Base-by-base conservation (phyloP, 768 basidiomycete genomes). In the Hypholoma sublateritium region DNA sequence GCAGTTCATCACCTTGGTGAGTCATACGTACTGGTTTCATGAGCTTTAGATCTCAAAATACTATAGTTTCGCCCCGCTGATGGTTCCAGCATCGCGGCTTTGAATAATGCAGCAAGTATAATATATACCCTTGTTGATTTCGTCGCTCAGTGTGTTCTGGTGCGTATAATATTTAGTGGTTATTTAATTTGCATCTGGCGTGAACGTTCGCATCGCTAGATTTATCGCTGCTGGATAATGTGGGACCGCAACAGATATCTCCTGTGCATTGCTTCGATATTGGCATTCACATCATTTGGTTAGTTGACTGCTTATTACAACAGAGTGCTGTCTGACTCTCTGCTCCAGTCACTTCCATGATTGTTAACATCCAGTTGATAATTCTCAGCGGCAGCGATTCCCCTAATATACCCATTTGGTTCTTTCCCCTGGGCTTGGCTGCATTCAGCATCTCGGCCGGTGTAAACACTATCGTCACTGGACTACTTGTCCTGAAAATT, bases 151-250 rank as follows among this genome's bases (percentile, higher is more conserved):
- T 43, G 57, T 32, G 51, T 58, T 13, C 37, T 58, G 35, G 57
- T 58, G 43, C 11, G 55, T 43, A 25, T 21, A 6, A 12, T 54
- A 28, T 21, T 14, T 13, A 24, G 12, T 16, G 24, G 4, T n/a
- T 17, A 24, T 13, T 34, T 5, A 16, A 9, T 17, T 47, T 13
- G 35, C 16, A 16, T 22, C 42, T 6, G 12, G 13, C 1, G 24
- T 37, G 12, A 36, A 28, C 50, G 9, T 0, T 37, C 12, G 8
- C 5, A 14, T 11, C 7, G 11, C 4, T 46, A 58, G 57, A 53
- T 58, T 19, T 58, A 58, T 28, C 57, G 57, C n/a, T 58, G 57
- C 25, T 58, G 57, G 57, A 46, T 46, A 5, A 36, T 58, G 50
- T 58, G 57, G 57, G 50, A 34, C 9, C 43, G 36, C 1, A 52